Conservation (phyloP, 257 asterid species). For the Solanum lignicaule region DNA sequence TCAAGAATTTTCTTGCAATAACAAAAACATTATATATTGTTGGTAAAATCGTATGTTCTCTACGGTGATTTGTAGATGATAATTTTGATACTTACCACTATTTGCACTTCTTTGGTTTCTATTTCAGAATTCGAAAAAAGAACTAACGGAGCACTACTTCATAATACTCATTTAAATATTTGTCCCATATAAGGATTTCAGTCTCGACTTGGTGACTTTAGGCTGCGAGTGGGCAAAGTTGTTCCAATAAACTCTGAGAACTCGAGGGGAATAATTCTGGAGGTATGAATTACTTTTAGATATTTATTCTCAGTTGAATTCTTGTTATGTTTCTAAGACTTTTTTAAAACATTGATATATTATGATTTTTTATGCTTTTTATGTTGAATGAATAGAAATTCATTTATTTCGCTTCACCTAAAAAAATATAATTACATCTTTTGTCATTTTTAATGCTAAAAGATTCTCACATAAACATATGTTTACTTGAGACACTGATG, state of each 20-base stretch:
- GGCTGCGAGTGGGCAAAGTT: constrained; percentile 84
- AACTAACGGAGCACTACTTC: background rate
- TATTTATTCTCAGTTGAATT: background rate
- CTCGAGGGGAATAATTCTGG: constrained; percentile 83
- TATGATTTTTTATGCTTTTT: background rate
- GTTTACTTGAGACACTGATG: background rate
- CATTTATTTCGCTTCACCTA: background rate
- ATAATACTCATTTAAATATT: background rate
- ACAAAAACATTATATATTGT: background rate
- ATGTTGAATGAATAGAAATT: background rate
- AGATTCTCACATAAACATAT: background rate
- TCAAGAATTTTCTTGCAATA: background rate
- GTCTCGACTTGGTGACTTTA: constrained; percentile 81
- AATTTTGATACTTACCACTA: background rate
- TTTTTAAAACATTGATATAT: background rate
- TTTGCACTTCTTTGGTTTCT: background rate
- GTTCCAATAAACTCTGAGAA: constrained; percentile 23
- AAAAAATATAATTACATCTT: too few relatives aligned
- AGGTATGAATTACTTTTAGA: constrained; percentile 36
- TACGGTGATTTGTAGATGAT: background rate
- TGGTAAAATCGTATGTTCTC: background rate
- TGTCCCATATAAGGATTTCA: constrained; percentile 40
- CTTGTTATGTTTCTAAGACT: background rate
- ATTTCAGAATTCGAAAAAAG: background rate
- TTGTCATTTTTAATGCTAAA: background rate